Conservation (phyloP, 306 rosid genomes). For the Astragalus membranaceus region DNA sequence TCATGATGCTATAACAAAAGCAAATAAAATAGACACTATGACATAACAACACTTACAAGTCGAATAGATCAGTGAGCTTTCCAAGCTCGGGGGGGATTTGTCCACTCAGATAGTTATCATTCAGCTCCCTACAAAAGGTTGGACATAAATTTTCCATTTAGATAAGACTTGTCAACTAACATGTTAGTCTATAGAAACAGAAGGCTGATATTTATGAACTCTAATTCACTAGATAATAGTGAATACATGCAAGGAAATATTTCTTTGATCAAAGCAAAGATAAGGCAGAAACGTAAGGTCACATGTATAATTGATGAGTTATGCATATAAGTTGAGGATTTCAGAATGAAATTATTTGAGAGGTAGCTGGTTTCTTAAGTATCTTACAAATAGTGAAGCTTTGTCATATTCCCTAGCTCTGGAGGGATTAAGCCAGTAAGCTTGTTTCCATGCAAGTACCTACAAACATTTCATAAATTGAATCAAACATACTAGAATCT, state of each 20-base stretch:
- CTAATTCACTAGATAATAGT: too few relatives aligned
- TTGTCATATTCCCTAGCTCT: too few relatives aligned
- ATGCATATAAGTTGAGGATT: background rate
- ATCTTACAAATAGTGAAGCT: slow-evolving; percentile 88
- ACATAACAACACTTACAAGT: slow-evolving; percentile 57
- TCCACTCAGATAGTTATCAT: slow-evolving; percentile 74
- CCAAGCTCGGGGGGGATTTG: slow-evolving; percentile 93
- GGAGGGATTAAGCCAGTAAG: slow-evolving; percentile 79
- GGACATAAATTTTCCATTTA: too few relatives aligned
- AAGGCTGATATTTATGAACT: too few relatives aligned
- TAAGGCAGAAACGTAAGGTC: background rate
- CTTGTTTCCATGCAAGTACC: slow-evolving; percentile 96
- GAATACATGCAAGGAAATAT: too few relatives aligned
- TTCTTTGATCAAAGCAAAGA: too few relatives aligned
- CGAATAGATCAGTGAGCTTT: slow-evolving; percentile 79
- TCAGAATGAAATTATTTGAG: background rate
- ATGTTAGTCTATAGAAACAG: too few relatives aligned
- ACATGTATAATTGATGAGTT: background rate
- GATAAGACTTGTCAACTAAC: too few relatives aligned
- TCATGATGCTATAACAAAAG: background rate
- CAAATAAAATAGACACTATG: background rate
- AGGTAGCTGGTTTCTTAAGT: background rate
- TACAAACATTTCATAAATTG: slow-evolving; percentile 16
- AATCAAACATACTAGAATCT: background rate
- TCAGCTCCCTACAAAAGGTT: too few relatives aligned